phyloP scores from a whole-genome alignment of 495 filamentous ascomycete genomes.

The Penicillium longicatenatum region DNA sequence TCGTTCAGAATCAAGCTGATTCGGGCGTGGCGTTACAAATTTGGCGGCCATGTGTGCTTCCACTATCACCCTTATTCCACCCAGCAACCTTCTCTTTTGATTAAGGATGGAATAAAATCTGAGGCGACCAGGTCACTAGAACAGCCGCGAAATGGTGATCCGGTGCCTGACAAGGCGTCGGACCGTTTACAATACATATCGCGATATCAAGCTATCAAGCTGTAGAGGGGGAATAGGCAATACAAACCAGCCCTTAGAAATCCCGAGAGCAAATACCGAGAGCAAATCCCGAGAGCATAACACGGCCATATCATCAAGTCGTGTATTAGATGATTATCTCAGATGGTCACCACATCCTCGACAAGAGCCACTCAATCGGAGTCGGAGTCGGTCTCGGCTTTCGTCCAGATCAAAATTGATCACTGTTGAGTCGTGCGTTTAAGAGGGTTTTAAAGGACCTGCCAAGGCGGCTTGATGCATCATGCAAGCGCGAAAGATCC shows the following conservation, averaged over 20 bases:
- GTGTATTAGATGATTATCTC: not conserved
- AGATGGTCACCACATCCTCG: not conserved
- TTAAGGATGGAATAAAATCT: not conserved
- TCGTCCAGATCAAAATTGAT: not conserved
- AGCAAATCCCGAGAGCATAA: not conserved
- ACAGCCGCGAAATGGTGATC: not conserved
- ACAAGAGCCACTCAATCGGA: conserved; percentile 7
- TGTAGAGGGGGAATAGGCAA: too few relatives aligned
- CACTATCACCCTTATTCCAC: not conserved
- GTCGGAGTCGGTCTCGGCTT: conserved; percentile 27
- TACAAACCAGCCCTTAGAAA: too few relatives aligned
- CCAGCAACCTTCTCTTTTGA: not conserved
- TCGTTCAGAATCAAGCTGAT: not conserved
- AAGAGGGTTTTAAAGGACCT: not conserved
- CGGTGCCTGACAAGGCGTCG: too few relatives aligned
- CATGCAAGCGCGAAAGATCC: not conserved
- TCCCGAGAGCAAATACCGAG: too few relatives aligned
- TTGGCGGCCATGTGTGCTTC: not conserved
- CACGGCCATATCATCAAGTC: not conserved
- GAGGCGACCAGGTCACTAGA: not conserved
- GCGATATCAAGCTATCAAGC: too few relatives aligned
- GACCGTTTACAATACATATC: too few relatives aligned
- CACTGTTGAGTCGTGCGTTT: conserved; percentile 1
- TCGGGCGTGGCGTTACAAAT: not conserved
- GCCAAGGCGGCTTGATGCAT: not conserved